These are phyloP conservation scores for Rhodotorula diobovata DNA, from an alignment of 768 basidiomycete species.

Conservation along the genomic window DNA sequence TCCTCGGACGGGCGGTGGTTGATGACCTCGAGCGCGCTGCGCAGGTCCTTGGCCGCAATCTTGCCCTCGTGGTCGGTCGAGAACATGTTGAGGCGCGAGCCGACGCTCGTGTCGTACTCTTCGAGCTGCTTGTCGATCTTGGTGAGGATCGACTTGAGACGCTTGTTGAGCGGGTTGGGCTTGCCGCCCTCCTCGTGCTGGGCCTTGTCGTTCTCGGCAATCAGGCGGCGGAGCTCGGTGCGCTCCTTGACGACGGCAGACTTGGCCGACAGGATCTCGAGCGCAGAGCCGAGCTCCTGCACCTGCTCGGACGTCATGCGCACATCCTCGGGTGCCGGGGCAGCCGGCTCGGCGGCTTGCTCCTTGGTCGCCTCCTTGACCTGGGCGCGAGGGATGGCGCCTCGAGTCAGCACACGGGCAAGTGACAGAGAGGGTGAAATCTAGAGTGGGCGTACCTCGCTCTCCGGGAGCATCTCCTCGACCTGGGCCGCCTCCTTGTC, in stretches of 20 bases:
- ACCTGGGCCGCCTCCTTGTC: conserved; percentile 50
- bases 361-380: conserved; percentile 66
- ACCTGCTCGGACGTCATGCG: conserved; percentile 96
- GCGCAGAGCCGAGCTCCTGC: conserved; percentile 84
- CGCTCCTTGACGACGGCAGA: conserved; percentile 94
- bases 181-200: conserved; percentile 71
- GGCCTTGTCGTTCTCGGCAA: conserved; percentile 86
- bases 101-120: conserved; percentile 74
- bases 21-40: conserved; percentile 86
- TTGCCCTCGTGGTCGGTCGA: conserved; percentile 57
- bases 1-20: conserved; percentile 86
- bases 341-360: conserved; percentile 63
- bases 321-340: conserved; percentile 56
- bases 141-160: conserved; percentile 88
- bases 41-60: conserved; percentile 80
- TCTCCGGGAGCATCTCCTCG: conserved; percentile 77
- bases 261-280: conserved; percentile 84
- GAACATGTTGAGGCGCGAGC: conserved; percentile 49
- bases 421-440: no score
- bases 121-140: conserved; percentile 90
- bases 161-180: conserved; percentile 81
- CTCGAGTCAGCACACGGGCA: background rate
- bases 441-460: conserved; percentile 60
- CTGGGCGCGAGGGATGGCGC: background rate
- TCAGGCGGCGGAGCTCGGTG: conserved; percentile 79